Evolutionary conservation across 495 filamentous ascomycete genomes (phyloP).

Genomic region (Articulospora tetracladia): DNA sequence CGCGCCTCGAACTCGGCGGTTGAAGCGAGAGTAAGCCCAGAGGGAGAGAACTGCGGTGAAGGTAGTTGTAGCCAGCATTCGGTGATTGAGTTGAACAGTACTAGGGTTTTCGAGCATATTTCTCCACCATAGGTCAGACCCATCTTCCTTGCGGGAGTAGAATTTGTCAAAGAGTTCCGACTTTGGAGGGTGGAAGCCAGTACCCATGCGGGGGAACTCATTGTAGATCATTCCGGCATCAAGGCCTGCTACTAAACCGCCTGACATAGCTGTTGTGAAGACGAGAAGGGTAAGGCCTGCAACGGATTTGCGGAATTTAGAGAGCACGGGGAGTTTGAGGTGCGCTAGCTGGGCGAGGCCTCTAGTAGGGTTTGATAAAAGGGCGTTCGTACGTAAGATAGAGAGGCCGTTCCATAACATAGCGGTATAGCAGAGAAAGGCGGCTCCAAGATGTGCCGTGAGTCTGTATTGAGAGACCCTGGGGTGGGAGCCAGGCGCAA

Average conservation of each 20-base stretch:
- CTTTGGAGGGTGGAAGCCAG: constrained; percentile 72
- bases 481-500: constrained; percentile 84
- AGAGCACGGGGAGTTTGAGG: constrained; percentile 62
- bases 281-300: constrained; percentile 70
- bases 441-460: constrained; percentile 81
- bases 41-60: constrained; percentile 76
- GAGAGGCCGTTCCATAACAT: constrained; percentile 92
- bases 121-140: constrained; percentile 84
- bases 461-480: constrained; percentile 93
- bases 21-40: constrained; percentile 70
- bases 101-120: constrained; percentile 97
- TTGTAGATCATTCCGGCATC: constrained; percentile 98
- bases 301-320: constrained; percentile 68
- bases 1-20: constrained; percentile 51
- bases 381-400: constrained; percentile 68
- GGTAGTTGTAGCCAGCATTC: constrained; percentile 85
- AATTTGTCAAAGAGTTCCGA: constrained; percentile 77
- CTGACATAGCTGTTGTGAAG: constrained; percentile 88
- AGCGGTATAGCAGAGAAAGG: constrained; percentile 84
- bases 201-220: constrained; percentile 94
- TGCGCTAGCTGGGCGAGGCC: constrained; percentile 50
- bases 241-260: constrained; percentile 87
- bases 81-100: constrained; percentile 89
- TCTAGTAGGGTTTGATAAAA: constrained; percentile 58
- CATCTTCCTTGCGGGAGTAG: constrained; percentile 76